Base-by-base conservation (phyloP, 805 yeast genomes). In the Saccharomycopsis olivae region DNA sequence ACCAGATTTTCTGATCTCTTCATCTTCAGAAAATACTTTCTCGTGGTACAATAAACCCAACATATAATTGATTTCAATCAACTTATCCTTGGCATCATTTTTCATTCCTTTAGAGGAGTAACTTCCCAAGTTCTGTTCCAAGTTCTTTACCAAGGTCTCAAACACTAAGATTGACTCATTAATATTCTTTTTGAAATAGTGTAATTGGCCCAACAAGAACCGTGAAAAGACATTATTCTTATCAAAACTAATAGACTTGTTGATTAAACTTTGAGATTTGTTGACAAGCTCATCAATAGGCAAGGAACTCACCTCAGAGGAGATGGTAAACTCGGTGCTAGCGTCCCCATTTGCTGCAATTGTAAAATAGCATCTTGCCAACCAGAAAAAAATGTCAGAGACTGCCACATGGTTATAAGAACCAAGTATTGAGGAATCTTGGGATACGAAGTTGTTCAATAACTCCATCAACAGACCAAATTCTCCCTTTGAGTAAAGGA, bases 161-260 rank as follows among this genome's bases (percentile, higher is more conserved):
- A 85, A 82, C 0, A 95, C 76, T 47, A 88, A 69, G 48, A 81
- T 74, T 10, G 97, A 92, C 55, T 88, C 96, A 51, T 84, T 87
- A 9, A 72, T 55, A 30, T 81, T 73, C 35, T 78, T 78, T 54
- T 88, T 78, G 39, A 75, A 68, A 39, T 80, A 71, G 54, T 86
- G 87, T 2, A 95, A 71, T 56, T 86, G 94, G 1, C 94, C 95
- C 43, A 82, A 69, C 23, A 96, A 97, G 40, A 88, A 64, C 49
- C 75, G 75, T 0, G 96, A 78, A 16, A 81, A 66, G 3, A 78
- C 52, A 50, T 83, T 83, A 36, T 61, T 66, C 29, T 77, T 83
- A 53, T 81, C 75, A 28, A 69, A 61, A 46, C 74, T 75, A 30
- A 75, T 68, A 4, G 96, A 75, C 43, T 75, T 84, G 47, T 78